These are phyloP conservation scores for Trichoderma guizhouense DNA, from an alignment of 2,329 filamentous ascomycete species.

Conservation along the genomic window DNA sequence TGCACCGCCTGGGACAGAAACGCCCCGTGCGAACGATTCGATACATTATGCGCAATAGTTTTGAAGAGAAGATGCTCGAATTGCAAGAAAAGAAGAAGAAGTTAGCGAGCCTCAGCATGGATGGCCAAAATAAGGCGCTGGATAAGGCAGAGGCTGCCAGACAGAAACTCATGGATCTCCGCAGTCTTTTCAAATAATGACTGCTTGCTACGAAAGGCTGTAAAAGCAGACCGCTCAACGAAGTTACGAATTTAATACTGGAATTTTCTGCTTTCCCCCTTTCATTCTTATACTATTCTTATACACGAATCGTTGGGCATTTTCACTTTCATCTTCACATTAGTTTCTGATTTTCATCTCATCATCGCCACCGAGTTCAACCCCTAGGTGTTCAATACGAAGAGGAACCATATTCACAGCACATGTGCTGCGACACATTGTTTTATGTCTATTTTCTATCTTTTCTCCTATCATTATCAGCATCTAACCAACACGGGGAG, in stretches of 20 bases:
- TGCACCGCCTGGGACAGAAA: slow-evolving; percentile 87
- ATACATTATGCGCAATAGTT: slow-evolving; percentile 85
- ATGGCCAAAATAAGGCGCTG: slow-evolving; percentile 52
- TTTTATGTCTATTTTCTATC: not conserved
- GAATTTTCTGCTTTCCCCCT: not conserved
- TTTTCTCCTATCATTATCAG: not conserved
- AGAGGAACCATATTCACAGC: not conserved
- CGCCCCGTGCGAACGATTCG: slow-evolving; percentile 82
- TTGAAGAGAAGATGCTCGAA: slow-evolving; percentile 90
- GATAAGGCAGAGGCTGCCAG: slow-evolving; percentile 55
- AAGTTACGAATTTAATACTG: not conserved
- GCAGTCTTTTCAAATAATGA: slow-evolving; percentile 53
- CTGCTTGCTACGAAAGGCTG: not conserved
- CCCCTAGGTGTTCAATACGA: not conserved
- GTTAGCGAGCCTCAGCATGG: slow-evolving; percentile 83
- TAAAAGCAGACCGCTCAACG: not conserved
- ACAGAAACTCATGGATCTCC: slow-evolving; percentile 58
- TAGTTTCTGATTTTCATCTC: not conserved
- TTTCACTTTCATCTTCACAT: not conserved
- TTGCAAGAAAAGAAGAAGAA: slow-evolving; percentile 91
- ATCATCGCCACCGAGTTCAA: not conserved
- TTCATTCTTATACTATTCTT: not conserved
- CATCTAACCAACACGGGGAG: not conserved
- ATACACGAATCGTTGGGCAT: not conserved
- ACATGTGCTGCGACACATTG: not conserved